phyloP scores from a whole-genome alignment of 805 yeast species.

The Pichia paraexigua region DNA sequence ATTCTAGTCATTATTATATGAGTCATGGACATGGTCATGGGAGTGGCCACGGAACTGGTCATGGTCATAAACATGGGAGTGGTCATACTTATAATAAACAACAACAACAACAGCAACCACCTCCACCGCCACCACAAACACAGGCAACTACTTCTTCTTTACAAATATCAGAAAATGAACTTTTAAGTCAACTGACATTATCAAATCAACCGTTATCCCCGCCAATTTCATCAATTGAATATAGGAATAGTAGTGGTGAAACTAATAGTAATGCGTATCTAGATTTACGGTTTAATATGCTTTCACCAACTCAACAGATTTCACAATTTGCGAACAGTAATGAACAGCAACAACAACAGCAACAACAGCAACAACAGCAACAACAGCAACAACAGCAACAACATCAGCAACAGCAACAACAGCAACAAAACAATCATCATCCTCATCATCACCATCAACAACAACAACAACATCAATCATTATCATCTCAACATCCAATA shows the following conservation, averaged over 20 bases:
- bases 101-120: not conserved
- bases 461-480: not conserved
- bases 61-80: not conserved
- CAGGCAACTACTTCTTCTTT: not conserved
- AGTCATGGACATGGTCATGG: not conserved
- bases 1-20: slow-evolving; percentile 15
- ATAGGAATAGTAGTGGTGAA: not conserved
- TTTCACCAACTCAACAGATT: not conserved
- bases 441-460: not conserved
- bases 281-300: not conserved
- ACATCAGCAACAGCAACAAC: no score
- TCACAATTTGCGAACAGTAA: not conserved
- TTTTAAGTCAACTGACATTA: not conserved
- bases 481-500: not conserved
- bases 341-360: not conserved
- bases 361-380: not conserved
- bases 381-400: no score
- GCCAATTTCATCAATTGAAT: not conserved
- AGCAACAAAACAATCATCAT: not conserved
- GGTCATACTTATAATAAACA: not conserved
- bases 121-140: not conserved
- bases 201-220: not conserved
- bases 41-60: not conserved
- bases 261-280: not conserved
- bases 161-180: not conserved